These are phyloP conservation scores for Delonix regia DNA, from an alignment of 306 rosid genomes.

Conservation along the genomic window DNA sequence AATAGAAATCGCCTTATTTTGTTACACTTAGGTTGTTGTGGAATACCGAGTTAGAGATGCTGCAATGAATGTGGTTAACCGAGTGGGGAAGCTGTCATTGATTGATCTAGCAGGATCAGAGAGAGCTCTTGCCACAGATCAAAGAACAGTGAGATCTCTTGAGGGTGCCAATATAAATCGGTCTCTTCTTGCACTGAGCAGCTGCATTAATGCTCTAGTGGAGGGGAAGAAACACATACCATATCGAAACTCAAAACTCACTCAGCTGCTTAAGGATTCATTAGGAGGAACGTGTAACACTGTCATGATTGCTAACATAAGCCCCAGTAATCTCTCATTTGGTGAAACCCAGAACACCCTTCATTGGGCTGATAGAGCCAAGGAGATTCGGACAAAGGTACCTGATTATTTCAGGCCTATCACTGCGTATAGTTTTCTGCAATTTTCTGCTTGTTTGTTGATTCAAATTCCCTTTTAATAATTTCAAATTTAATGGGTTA, in stretches of 20 bases:
- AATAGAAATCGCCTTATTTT: slow-evolving; percentile 29
- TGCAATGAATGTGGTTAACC: slow-evolving; percentile 66
- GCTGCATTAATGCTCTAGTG: slow-evolving; percentile 94
- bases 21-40: slow-evolving; percentile 66
- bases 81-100: slow-evolving; percentile 89
- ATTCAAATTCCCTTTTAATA: too few relatives aligned
- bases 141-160: slow-evolving; percentile 87
- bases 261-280: slow-evolving; percentile 96
- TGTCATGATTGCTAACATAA: slow-evolving; percentile 95
- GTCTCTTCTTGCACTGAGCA: slow-evolving; percentile 91
- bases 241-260: slow-evolving; percentile 85
- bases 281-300: slow-evolving; percentile 92
- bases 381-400: slow-evolving; percentile 91
- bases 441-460: neutral
- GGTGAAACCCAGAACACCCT: slow-evolving; percentile 97
- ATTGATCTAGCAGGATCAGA: slow-evolving; percentile 99
- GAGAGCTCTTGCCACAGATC: slow-evolving; percentile 97
- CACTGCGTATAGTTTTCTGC: neutral
- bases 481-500: too few relatives aligned
- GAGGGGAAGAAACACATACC: slow-evolving; percentile 99
- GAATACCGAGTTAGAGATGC: slow-evolving; percentile 84
- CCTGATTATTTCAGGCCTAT: neutral
- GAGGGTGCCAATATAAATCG: slow-evolving; percentile 98
- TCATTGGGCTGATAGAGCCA: slow-evolving; percentile 98
- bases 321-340: slow-evolving; percentile 88